Evolutionary conservation across 2,329 filamentous ascomycete species (phyloP).

Genomic region (Penicillium sp.): DNA sequence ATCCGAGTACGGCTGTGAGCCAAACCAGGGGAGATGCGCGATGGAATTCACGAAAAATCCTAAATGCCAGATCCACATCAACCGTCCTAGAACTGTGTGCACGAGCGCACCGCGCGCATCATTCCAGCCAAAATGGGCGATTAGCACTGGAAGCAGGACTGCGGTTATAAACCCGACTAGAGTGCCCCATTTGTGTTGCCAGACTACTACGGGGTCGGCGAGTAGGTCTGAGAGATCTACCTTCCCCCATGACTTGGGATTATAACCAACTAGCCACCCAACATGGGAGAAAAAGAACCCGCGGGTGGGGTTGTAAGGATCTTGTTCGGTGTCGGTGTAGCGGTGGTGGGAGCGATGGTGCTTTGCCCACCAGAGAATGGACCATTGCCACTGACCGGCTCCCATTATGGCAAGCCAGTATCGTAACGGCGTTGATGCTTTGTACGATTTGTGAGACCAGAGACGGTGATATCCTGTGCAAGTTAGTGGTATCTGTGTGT

Average conservation of each 20-base stretch:
- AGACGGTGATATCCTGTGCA: constrained; percentile 9
- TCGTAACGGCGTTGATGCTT: neutral
- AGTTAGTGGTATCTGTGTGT: neutral
- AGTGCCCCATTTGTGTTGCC: neutral
- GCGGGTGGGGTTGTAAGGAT: constrained; percentile 6
- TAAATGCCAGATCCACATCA: neutral
- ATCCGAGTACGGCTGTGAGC: neutral
- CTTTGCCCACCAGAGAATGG: constrained; percentile 5
- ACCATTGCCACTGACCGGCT: constrained; percentile 5
- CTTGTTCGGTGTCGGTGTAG: constrained; percentile 7
- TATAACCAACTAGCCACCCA: constrained; percentile 6
- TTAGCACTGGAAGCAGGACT: neutral
- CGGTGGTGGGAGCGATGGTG: constrained; percentile 8
- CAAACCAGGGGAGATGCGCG: neutral
- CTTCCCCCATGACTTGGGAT: neutral
- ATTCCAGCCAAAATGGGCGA: neutral
- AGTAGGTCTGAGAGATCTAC: constrained; percentile 4
- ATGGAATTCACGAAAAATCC: neutral
- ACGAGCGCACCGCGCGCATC: neutral
- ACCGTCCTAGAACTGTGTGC: neutral
- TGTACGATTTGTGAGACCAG: constrained; percentile 8
- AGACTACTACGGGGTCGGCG: constrained; percentile 3
- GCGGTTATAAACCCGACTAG: neutral
- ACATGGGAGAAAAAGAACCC: constrained; percentile 5
- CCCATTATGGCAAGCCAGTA: constrained; percentile 2